phyloP scores from a whole-genome alignment of 1,284 basidiomycete genomes.

The Ganoderma lucidum region DNA sequence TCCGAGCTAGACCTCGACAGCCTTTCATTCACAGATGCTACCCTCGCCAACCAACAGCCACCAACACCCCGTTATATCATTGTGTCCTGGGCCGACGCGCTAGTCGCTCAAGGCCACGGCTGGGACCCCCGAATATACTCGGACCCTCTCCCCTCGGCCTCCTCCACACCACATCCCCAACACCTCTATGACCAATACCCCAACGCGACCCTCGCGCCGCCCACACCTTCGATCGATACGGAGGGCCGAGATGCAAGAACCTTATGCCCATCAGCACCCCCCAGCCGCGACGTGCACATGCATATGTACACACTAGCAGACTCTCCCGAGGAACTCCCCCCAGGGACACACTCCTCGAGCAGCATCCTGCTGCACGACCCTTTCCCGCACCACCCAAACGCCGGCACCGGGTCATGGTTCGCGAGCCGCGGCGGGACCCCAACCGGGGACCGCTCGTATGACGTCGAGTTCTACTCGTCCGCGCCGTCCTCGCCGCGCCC shows the following conservation, averaged over 20 bases:
- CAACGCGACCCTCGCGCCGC: neutral
- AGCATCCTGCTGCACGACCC: slow-evolving; percentile 7
- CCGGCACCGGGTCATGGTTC: neutral
- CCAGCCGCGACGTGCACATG: neutral
- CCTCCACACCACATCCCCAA: neutral
- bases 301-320: too few species aligned
- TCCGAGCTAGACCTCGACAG: neutral
- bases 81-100: neutral
- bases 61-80: neutral
- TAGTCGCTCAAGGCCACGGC: neutral
- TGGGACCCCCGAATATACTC: slow-evolving; percentile 10
- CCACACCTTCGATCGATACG: neutral
- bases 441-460: slow-evolving; percentile 1
- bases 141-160: neutral
- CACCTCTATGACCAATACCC: neutral
- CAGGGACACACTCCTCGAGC: slow-evolving; percentile 6
- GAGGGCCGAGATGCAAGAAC: neutral
- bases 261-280: neutral
- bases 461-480: slow-evolving; percentile 7
- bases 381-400: slow-evolving; percentile 3
- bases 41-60: neutral
- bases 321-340: neutral
- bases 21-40: neutral
- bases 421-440: slow-evolving; percentile 7
- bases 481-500: neutral